Conservation (phyloP, 495 filamentous ascomycete species). For the Talaromyces nanjingensis region DNA sequence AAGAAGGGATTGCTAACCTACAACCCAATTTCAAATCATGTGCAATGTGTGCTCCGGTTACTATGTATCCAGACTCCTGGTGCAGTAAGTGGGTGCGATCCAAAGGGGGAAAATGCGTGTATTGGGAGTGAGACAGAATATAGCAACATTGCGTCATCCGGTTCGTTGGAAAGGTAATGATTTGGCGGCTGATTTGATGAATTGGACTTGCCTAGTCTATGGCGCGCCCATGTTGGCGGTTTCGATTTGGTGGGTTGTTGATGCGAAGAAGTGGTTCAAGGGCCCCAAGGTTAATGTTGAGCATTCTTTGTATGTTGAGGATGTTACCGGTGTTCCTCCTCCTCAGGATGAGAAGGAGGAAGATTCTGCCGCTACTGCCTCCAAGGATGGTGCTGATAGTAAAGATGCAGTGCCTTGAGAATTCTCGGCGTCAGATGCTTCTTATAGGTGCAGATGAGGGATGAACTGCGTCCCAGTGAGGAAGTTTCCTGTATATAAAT, state of each 20-base stretch:
- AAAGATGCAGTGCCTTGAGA: not conserved
- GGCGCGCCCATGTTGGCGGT: slow-evolving; percentile 60
- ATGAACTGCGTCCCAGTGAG: not conserved
- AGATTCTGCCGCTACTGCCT: not conserved
- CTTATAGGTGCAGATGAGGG: not conserved
- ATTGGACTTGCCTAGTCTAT: slow-evolving; percentile 72
- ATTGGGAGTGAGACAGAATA: too few relatives aligned
- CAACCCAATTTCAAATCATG: too few relatives aligned
- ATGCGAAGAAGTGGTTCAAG: slow-evolving; percentile 69
- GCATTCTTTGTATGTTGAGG: slow-evolving; percentile 22
- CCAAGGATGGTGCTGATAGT: not conserved
- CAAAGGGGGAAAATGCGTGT: too few relatives aligned
- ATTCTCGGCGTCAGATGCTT: too few relatives aligned
- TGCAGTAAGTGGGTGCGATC: too few relatives aligned
- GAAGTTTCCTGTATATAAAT: not conserved
- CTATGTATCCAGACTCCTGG: too few relatives aligned
- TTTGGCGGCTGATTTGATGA: slow-evolving; percentile 56
- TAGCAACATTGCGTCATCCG: too few relatives aligned
- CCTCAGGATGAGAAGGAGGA: not conserved
- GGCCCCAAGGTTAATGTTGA: slow-evolving; percentile 58
- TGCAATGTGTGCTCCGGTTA: too few relatives aligned
- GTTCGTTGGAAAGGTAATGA: too few relatives aligned
- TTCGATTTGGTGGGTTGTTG: slow-evolving; percentile 62
- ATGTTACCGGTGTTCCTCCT: not conserved
- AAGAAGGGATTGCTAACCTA: too few relatives aligned